Evolutionary conservation across 78 protist genomes (phyloP), one percentile per base, ranked within the genome.

Genomic region (Pelomyxa schiedti): DNA sequence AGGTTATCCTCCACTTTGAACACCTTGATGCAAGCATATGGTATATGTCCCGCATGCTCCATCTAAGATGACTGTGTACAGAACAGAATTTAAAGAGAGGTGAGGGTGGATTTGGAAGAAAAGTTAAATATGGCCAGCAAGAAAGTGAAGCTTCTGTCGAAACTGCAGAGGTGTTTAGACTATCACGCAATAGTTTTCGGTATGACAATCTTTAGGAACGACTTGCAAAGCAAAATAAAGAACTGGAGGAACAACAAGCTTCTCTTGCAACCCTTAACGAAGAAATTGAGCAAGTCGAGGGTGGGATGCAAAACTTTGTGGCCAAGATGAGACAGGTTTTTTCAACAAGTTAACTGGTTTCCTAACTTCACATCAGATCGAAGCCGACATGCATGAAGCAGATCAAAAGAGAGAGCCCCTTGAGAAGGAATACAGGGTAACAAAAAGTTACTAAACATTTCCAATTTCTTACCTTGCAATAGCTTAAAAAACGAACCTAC

Each of bases 401-500:
- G 86, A 73, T 37, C 66, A 65, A 8, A 58, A 24, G 42, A 73
- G 79, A 47, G 83, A 74, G 29, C 80, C 36, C 0, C 79, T 84
- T 28, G 88, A 84, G 41, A 68, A 73, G 39, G 73, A 36, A 39
- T 84, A 84, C 72, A 76, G 66, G 69, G 35, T 84, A n/a, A n/a
- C n/a, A n/a, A n/a, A n/a, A n/a, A n/a, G n/a, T n/a, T n/a, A n/a
- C n/a, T n/a, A n/a, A n/a, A n/a, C n/a, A n/a, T n/a, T n/a, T n/a
- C n/a, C n/a, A n/a, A n/a, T n/a, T n/a, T n/a, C n/a, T n/a, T n/a
- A n/a, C n/a, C n/a, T n/a, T n/a, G n/a, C n/a, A n/a, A n/a, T n/a
- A n/a, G n/a, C n/a, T n/a, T 24, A 78, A 84, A 68, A 84, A 84
- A 74, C 64, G 73, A 80, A 80, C 84, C 5, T 80, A 72, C 42